phyloP scores from a whole-genome alignment of 495 filamentous ascomycete species.

The Xanthoparmelia taractica region DNA sequence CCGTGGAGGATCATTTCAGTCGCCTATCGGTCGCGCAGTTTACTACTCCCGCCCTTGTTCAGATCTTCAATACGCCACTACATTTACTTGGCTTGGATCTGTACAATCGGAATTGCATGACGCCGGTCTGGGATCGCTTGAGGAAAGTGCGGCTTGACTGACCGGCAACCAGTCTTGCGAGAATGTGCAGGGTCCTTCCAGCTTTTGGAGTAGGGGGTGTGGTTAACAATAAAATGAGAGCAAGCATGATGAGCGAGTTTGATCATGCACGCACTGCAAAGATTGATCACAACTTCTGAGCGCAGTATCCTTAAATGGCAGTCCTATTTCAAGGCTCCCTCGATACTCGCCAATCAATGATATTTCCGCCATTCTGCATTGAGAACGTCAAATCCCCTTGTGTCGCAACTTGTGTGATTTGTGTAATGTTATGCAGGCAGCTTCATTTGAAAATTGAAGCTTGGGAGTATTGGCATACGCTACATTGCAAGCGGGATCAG shows the following conservation, averaged over 20 bases:
- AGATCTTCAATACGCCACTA: neutral
- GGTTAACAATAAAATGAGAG: neutral
- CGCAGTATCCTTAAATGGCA: neutral
- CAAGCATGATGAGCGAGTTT: neutral
- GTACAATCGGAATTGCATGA: neutral
- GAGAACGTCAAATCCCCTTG: neutral
- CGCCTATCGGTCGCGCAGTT: neutral
- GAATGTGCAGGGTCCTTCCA: neutral
- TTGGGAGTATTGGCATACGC: neutral
- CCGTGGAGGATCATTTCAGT: neutral
- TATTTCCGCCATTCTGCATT: neutral
- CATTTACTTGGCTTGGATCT: neutral
- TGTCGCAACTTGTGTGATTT: neutral
- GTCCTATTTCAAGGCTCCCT: neutral
- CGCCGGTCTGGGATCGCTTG: neutral
- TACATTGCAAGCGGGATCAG: neutral
- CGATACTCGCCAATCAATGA: neutral
- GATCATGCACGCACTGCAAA: neutral
- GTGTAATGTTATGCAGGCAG: neutral
- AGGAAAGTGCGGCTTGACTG: neutral
- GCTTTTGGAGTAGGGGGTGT: neutral
- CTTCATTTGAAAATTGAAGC: neutral
- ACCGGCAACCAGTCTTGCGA: neutral
- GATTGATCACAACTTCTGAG: neutral
- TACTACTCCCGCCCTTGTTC: neutral